A percentile compares a stretch with the other conserved stretches of the same genome.
Evolutionary conservation across 2,329 filamentous ascomycete genomes (phyloP).

Genomic region (Monascus ruber): DNA sequence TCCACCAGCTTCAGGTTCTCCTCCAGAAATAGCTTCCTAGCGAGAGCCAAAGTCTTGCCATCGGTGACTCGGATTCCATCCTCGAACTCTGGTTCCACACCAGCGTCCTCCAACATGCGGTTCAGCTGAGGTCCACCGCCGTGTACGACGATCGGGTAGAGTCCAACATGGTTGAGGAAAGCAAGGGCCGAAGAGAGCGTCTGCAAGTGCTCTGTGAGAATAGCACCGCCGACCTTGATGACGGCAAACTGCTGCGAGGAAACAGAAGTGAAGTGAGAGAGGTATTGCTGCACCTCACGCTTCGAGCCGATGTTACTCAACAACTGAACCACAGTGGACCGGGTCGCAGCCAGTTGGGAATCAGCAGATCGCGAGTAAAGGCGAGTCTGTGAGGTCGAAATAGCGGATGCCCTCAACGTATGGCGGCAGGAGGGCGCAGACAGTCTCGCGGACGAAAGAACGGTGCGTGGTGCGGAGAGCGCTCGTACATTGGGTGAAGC

Average conservation of each 20-base stretch:
- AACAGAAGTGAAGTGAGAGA: slow-evolving; percentile 93
- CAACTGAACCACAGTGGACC: slow-evolving; percentile 75
- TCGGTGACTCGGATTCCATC: slow-evolving; percentile 95
- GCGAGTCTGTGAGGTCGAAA: slow-evolving; percentile 23
- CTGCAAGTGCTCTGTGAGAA: slow-evolving; percentile 86
- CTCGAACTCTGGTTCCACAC: slow-evolving; percentile 89
- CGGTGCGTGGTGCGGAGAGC: slow-evolving; percentile 27
- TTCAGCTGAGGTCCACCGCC: slow-evolving; percentile 93
- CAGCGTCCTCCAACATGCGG: slow-evolving; percentile 75
- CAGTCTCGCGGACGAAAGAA: slow-evolving; percentile 16
- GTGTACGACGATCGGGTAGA: slow-evolving; percentile 92
- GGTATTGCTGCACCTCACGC: slow-evolving; percentile 92
- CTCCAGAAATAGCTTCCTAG: slow-evolving; percentile 83
- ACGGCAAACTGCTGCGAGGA: slow-evolving; percentile 96
- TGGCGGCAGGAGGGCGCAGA: slow-evolving; percentile 12
- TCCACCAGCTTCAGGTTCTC: slow-evolving; percentile 91
- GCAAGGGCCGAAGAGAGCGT: slow-evolving; percentile 80
- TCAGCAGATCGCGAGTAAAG: slow-evolving; percentile 36
- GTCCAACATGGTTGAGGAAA: slow-evolving; percentile 86
- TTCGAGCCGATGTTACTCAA: slow-evolving; percentile 94
- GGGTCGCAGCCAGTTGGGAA: slow-evolving; percentile 48
- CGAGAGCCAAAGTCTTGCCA: slow-evolving; percentile 83
- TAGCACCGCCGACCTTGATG: slow-evolving; percentile 95
- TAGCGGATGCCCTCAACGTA: slow-evolving; percentile 16
- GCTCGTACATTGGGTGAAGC: slow-evolving; percentile 29